phyloP scores from a whole-genome alignment of 495 filamentous ascomycete genomes.

The Penicillium manginii region DNA sequence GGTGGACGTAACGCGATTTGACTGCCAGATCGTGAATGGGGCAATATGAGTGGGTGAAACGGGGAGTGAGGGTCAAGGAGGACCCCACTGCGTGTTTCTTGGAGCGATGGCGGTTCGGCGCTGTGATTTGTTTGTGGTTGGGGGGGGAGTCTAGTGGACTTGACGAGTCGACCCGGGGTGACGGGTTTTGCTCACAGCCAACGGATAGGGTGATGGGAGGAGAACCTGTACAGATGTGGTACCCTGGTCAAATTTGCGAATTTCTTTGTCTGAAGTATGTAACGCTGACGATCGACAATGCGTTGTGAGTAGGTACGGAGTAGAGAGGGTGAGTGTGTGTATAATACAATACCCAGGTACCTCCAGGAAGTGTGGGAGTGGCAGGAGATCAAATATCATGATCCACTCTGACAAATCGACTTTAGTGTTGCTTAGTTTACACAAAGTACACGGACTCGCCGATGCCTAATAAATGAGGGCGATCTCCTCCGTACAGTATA shows the following conservation, averaged over 20 bases:
- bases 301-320: not conserved
- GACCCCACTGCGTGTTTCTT: not conserved
- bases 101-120: not conserved
- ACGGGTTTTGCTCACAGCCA: not conserved
- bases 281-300: not conserved
- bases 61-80: not conserved
- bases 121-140: conserved; percentile 3
- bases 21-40: conserved; percentile 2
- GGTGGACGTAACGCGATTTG: not conserved
- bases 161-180: not conserved
- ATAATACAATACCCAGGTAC: too few species aligned
- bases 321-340: too few species aligned
- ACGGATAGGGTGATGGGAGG: not conserved
- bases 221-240: not conserved
- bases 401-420: not conserved
- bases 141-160: not conserved
- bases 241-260: not conserved
- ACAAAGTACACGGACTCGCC: conserved; percentile 20
- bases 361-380: not conserved
- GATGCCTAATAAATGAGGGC: conserved; percentile 9
- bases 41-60: not conserved
- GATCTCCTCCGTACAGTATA: too few species aligned
- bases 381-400: not conserved
- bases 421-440: not conserved
- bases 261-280: not conserved